A percentile compares a stretch with the other conserved stretches of the same genome.
Conservation (phyloP, 768 basidiomycete genomes). For the Kwoniella dejecticola region DNA sequence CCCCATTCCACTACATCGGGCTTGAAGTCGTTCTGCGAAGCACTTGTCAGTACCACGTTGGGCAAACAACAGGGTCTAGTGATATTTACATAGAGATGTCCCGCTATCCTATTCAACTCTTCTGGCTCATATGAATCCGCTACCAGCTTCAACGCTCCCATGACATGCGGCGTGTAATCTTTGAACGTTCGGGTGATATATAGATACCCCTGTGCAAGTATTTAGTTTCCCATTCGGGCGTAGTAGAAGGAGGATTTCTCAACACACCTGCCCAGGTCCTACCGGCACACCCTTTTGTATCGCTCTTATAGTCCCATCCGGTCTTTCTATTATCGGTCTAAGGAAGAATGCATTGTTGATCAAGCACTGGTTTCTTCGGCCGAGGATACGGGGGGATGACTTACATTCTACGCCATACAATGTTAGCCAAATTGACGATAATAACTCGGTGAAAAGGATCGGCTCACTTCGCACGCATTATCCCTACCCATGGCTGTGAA, state of each 20-base stretch:
- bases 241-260: too few relatives aligned
- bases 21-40: conserved; percentile 67
- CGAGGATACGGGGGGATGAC: too few relatives aligned
- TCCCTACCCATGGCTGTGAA: conserved; percentile 60
- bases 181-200: conserved; percentile 80
- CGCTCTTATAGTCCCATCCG: conserved; percentile 75
- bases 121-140: conserved; percentile 54
- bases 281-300: conserved; percentile 71
- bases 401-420: conserved; percentile 58
- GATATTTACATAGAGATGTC: conserved; percentile 67
- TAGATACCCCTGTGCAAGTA: conserved; percentile 63
- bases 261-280: conserved; percentile 61
- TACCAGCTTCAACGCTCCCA: conserved; percentile 62
- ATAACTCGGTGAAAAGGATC: not conserved
- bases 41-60: not conserved
- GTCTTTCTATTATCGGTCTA: conserved; percentile 78
- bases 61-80: not conserved
- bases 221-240: too few relatives aligned
- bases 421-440: too few relatives aligned
- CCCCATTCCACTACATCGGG: conserved; percentile 84
- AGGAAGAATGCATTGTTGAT: not conserved
- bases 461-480: conserved; percentile 63
- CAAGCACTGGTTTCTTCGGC: too few relatives aligned
- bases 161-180: conserved; percentile 73
- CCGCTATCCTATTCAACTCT: conserved; percentile 63